Base-by-base conservation (phyloP, 208 protist species). In the Trichomonas vaginalis region DNA sequence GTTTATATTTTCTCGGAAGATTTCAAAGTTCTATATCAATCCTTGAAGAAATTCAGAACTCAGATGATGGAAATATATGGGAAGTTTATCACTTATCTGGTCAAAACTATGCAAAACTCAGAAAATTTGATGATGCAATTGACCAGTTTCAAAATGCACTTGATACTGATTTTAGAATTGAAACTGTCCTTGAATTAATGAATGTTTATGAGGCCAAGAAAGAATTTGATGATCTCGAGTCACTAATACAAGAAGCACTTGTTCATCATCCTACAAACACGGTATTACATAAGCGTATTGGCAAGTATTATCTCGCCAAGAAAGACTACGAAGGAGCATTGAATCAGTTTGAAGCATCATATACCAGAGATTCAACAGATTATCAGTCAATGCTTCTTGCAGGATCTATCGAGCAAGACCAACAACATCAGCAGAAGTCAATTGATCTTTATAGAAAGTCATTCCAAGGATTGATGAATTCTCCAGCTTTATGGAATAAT, bases 171-270 rank as follows among this genome's bases (percentile, higher is more conserved):
- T 51, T 51, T 6, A 23, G 86, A 39, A 48, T 92, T 17, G 86
- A 92, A 92, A 92, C 86, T 39, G 42, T 92, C 56, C 86, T 92
- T 39, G 86, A 92, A 39, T 45, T 92, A 6, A 92, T 92, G 42
- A 92, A 48, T 51, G 51, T 92, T 39, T 92, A 92, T 32, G 86
- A 92, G 9, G 10, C n/a, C 15, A 42, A 51, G 51, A 23, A 92
- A 14, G 86, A 92, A 48, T 48, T 27, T 92, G 42, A 42, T 37
- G 40, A 42, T 21, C 14, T 92, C 9, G 21, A 48, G 6, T n/a
- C 14, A 2, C 17, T 92, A 21, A 48, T 92, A 37, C 27, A 35
- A 42, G 86, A 92, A 92, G 40, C 86, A 8, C 10, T 92, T 0
- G 27, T 39, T 39, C 46, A 92, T 92, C 86, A 92, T 92, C 46